Percentiles rank a stretch among this genome's conserved stretches.
Conservation (phyloP, 352 stramenopile species). For the Pythium oligandrum region DNA sequence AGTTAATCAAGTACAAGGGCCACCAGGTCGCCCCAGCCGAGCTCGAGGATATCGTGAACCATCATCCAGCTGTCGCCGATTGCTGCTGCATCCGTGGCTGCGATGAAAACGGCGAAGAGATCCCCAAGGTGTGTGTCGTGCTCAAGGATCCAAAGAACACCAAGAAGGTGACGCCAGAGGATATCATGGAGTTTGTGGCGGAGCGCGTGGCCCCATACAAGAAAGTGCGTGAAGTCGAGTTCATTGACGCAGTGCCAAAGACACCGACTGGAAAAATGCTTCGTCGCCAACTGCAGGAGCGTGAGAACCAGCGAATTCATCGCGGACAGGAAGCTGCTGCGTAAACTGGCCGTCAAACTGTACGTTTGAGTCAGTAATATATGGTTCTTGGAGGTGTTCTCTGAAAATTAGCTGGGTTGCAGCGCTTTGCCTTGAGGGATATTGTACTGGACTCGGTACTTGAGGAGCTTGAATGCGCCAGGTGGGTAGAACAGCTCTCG, state of each 20-base stretch:
- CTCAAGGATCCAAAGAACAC: constrained; percentile 7
- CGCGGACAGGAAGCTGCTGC: too few species aligned
- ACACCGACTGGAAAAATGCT: constrained; percentile 90
- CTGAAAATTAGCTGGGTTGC: too few species aligned
- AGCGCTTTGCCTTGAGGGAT: too few species aligned
- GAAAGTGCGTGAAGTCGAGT: constrained; percentile 83
- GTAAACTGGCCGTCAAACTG: too few species aligned
- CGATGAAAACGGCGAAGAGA: constrained; percentile 77
- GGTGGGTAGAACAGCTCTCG: too few species aligned
- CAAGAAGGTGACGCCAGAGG: constrained; percentile 49
- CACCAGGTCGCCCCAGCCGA: constrained; percentile 90
- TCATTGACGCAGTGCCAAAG: constrained; percentile 88
- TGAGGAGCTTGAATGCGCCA: too few species aligned
- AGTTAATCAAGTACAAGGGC: constrained; percentile 94
- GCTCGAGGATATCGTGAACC: constrained; percentile 86
- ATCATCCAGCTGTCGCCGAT: constrained; percentile 68
- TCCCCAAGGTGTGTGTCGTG: constrained; percentile 90
- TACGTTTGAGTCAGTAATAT: too few species aligned
- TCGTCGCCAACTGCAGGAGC: constrained; percentile 67
- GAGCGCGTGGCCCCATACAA: constrained; percentile 84
- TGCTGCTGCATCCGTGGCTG: constrained; percentile 54
- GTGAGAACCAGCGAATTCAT: constrained; percentile 8
- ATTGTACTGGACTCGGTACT: too few species aligned
- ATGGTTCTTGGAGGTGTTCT: too few species aligned
- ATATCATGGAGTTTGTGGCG: constrained; percentile 82